Base-by-base conservation (phyloP, 2,329 filamentous ascomycete genomes). In the Proliferodiscus dingleyae region DNA sequence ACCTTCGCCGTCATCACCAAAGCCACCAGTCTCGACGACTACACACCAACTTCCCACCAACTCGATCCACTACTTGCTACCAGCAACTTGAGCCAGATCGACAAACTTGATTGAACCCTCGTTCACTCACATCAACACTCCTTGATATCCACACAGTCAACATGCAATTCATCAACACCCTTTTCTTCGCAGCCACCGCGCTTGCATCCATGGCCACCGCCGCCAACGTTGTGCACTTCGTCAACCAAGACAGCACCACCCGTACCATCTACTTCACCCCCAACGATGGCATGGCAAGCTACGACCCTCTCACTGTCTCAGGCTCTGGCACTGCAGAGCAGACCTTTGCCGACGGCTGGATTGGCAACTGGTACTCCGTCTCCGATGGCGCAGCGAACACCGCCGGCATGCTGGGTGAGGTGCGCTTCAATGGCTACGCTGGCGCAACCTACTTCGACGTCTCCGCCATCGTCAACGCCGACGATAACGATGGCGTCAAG, bases 371-470 rank as follows among this genome's bases (percentile, higher is more conserved):
- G 44, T 61, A 73, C 63, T 67, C 75, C 36, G 61, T 77, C 52
- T 64, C 65, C 32, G 62, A 74, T 22, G 77, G 75, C 43, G 47
- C 60, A 2, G 37, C 59, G 9, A 64, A 71, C 53, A 56, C 58
- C 33, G 61, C 68, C 4, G 76, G 76, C 54, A 79, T 77, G 45
- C 65, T 78, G 2, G 74, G 73, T 16, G 73, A 77, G 58, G 70
- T 77, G 6, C 68, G 69, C 3, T 77, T 76, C 53, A 65, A 71
- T 43, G 73, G 71, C 58, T 76, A 64, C 64, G 57, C 61, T 42
- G 74, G 66, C 52, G 50, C 67, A 47, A 77, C 71, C 46, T 80
- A 71, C 70, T 80, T 76, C 47, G 77, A 80, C 52, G 74, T 80
- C 51, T 78, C 75, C 9, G 75, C 75, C 61, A 80, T 80, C 52